Base-by-base conservation (phyloP, 352 stramenopile species). In the Phytopythium helicoides region DNA sequence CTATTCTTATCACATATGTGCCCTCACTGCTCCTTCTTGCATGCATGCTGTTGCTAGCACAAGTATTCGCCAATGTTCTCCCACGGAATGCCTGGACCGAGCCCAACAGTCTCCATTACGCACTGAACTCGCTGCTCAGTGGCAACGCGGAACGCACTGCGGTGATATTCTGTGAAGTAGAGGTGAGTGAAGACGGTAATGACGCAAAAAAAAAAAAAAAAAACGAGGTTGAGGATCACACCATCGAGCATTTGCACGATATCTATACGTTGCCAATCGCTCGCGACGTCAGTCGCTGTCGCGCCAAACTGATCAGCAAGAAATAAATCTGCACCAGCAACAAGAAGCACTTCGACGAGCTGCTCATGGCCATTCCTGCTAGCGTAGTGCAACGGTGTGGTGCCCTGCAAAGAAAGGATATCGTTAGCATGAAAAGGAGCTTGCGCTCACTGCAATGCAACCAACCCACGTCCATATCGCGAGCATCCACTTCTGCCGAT, bases 201-300 rank as follows among this genome's bases (percentile, higher is more conserved):
- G 28, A 9, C 5, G 28, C 28, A 33, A 19, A 22, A 46, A 54
- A 54, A n/a, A n/a, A n/a, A n/a, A n/a, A n/a, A n/a, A n/a, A n/a
- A n/a, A n/a, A n/a, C n/a, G n/a, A n/a, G n/a, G n/a, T n/a, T n/a
- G n/a, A n/a, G n/a, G 26, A 10, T 37, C 7, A n/a, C 28, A 86
- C 76, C 73, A 62, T 60, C 37, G 7, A 85, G 56, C 52, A 78
- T 73, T 1, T 60, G 36, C 8, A 81, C 48, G 34, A 85, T 87
- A 2, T 84, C 68, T 36, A 71, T 52, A 3, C 76, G 73, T 26
- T 81, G 73, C 76, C 73, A 85, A 54, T 81, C 76, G 46, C 66
- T 62, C 7, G 73, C 73, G n/a, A 83, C 56, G n/a, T 87, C 76
- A 22, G 82, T 60, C 6, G 73, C 63, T 9, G 73, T 81, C 3